Evolutionary conservation across 2,329 filamentous ascomycete species (phyloP), one percentile per base, ranked within the genome.

Genomic region (Pseudopithomyces chartarum): DNA sequence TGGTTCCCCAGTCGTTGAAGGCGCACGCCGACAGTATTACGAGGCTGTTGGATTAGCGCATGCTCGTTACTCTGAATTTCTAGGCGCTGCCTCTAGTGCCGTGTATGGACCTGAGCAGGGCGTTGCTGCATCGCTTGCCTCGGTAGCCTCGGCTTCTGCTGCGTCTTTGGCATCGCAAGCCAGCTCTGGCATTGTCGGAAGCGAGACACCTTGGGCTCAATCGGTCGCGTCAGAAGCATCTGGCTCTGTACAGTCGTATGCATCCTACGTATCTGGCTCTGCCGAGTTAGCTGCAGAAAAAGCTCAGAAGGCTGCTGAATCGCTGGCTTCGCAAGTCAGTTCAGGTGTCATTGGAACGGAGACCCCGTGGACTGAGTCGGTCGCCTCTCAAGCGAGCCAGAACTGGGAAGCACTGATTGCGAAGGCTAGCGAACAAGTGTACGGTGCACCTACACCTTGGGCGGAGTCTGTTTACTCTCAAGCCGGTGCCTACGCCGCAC

Each of bases 31-130:
- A 82, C 79, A 89, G 55, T 94, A 94, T 74, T 93, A 92, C 65
- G 89, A 91, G 61, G 90, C 88, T 11, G 76, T 95, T 22, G 91
- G 91, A 26, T 75, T 91, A 43, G 91, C 92, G 0, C 89, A 96
- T 67, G 90, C 87, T 42, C 86, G 88, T 36, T 95, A 95, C 73
- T 87, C 88, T 5, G 88, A 88, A 48, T 94, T 95, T 67, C 62
- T 95, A 2, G 82, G 82, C 12, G 87, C 88, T 4, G 91, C 90
- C 7, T 91, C 89, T 10, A 86, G 84, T 34, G 90, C 87, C 19
- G 80, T 91, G 39, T 88, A 85, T 54, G 82, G 82, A 51, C 75
- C 79, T 36, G 60, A 73, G 26, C 71, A 74, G 55, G 71, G 71
- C 8, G 69, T 65, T 2, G 46, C 73, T 1, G 70, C 74, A 52